These are phyloP conservation scores for Colletotrichum nymphaeae DNA, from an alignment of 2,329 filamentous ascomycete species.

Conservation along the genomic window DNA sequence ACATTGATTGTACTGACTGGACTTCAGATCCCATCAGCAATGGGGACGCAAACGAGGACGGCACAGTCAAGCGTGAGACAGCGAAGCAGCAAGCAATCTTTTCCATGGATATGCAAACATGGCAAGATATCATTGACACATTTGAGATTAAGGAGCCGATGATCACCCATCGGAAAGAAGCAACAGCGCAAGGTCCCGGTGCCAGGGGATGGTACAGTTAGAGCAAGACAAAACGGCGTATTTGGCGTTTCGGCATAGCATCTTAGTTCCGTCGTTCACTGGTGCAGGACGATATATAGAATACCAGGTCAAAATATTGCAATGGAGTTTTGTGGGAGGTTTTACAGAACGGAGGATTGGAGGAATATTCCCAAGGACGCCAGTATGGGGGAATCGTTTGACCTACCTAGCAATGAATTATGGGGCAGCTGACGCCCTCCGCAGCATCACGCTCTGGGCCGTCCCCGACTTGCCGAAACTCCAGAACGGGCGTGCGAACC, in stretches of 20 bases:
- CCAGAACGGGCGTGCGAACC: background rate
- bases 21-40: constrained; percentile 48
- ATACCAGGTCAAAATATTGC: background rate
- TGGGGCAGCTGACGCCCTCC: background rate
- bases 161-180: constrained; percentile 83
- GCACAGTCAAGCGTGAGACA: constrained; percentile 59
- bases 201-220: constrained; percentile 76
- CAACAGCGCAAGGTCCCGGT: constrained; percentile 61
- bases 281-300: background rate
- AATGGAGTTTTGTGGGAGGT: background rate
- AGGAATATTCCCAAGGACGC: background rate
- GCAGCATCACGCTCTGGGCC: no score
- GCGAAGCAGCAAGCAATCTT: constrained; percentile 88
- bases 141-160: constrained; percentile 84
- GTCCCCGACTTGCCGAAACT: background rate
- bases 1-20: constrained; percentile 34
- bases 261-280: background rate
- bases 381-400: background rate
- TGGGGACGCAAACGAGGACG: constrained; percentile 59
- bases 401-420: background rate
- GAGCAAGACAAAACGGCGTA: background rate
- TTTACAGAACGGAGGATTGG: background rate
- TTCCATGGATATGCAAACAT: constrained; percentile 86
- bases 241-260: constrained; percentile 1
- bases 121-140: constrained; percentile 80